These are phyloP conservation scores for Penicillium egyptiacum DNA, from an alignment of 495 filamentous ascomycete genomes.

Conservation along the genomic window DNA sequence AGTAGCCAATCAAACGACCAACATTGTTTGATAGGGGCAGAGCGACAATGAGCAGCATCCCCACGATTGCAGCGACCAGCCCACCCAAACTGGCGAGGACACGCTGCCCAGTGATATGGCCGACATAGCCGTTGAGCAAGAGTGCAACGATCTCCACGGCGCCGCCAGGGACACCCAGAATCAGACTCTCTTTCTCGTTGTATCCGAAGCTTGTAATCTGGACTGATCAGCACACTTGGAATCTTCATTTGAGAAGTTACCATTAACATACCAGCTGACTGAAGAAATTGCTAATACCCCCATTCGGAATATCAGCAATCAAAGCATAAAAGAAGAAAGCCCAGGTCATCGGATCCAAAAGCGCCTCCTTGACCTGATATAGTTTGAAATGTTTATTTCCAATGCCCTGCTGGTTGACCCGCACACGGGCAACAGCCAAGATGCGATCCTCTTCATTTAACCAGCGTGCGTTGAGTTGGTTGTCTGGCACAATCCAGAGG, in stretches of 20 bases:
- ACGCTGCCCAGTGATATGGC: slow-evolving; percentile 57
- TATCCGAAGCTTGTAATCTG: slow-evolving; percentile 48
- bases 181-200: slow-evolving; percentile 59
- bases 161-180: slow-evolving; percentile 66
- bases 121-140: slow-evolving; percentile 58
- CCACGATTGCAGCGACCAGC: slow-evolving; percentile 41
- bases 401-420: slow-evolving; percentile 65
- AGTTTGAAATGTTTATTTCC: slow-evolving; percentile 68
- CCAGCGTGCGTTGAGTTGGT: slow-evolving; percentile 66
- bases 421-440: slow-evolving; percentile 60
- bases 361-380: slow-evolving; percentile 60
- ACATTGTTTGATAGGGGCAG: slow-evolving; percentile 58
- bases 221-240: not conserved
- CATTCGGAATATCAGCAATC: slow-evolving; percentile 64
- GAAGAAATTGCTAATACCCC: slow-evolving; percentile 73
- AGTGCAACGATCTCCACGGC: slow-evolving; percentile 65
- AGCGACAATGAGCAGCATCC: slow-evolving; percentile 65
- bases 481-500: slow-evolving; percentile 66
- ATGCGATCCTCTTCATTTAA: slow-evolving; percentile 60
- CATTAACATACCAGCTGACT: slow-evolving; percentile 49
- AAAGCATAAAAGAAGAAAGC: slow-evolving; percentile 64
- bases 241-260: not conserved
- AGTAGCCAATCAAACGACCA: slow-evolving; percentile 63
- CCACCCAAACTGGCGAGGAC: slow-evolving; percentile 48
- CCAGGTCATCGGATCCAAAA: slow-evolving; percentile 62